phyloP scores from a whole-genome alignment of 176 grass and related monocot species.

The Chrysopogon serrulatus region DNA sequence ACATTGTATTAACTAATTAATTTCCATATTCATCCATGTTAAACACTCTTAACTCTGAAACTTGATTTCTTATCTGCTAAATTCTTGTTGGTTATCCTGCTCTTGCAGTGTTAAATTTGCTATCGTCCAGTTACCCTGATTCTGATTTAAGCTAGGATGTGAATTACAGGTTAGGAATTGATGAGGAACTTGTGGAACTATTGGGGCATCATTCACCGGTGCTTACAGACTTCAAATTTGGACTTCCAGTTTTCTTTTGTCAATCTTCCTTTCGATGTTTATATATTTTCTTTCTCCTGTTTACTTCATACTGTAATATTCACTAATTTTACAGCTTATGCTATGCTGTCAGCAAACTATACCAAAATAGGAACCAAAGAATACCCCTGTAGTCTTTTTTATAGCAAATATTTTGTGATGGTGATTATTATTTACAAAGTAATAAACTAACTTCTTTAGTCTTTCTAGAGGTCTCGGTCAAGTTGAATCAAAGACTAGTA shows the following conservation, averaged over 20 bases:
- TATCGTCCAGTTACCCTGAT: not conserved
- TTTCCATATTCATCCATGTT: not conserved
- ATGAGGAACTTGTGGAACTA: constrained; percentile 77
- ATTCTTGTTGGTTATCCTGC: not conserved
- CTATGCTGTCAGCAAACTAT: not conserved
- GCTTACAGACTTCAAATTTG: constrained; percentile 14
- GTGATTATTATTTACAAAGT: not conserved
- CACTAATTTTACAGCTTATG: not conserved
- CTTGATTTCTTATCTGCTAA: not conserved
- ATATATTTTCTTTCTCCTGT: not conserved
- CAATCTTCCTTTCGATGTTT: not conserved
- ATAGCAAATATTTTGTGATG: not conserved
- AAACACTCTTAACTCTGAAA: not conserved
- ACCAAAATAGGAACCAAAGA: not conserved
- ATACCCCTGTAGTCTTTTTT: not conserved
- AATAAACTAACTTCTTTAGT: not conserved
- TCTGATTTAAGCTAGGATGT: constrained; percentile 22
- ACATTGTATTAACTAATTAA: not conserved
- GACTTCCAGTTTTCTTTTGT: not conserved
- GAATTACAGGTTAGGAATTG: constrained; percentile 77
- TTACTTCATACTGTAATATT: not conserved
- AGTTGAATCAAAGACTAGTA: not conserved
- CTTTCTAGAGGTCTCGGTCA: not conserved
- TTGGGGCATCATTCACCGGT: constrained; percentile 76
- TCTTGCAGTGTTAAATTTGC: not conserved